Base-by-base conservation (phyloP, 805 yeast species). In the Suhomyces sp. region DNA sequence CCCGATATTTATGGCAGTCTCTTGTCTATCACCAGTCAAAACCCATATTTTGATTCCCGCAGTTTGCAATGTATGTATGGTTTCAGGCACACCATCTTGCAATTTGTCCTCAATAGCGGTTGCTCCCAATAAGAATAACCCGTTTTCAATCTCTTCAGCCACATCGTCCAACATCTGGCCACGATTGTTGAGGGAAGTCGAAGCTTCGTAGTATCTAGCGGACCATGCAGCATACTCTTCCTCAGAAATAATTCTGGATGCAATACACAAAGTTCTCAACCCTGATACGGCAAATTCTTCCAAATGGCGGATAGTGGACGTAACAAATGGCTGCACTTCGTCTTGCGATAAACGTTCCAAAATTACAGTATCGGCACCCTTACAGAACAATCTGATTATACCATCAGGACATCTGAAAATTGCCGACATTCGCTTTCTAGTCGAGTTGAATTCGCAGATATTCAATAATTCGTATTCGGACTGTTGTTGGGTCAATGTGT, bases 1-100 rank as follows among this genome's bases (percentile, higher is more conserved):
- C 55, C 99, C 99, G 65, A 94, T 94, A 68, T 94, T 94, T 59
- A 94, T 88, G 0, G 99, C 99, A 12, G 99, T 94, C 69, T 94
- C 99, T 68, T 96, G 99, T 69, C 97, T 82, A 67, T 94, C 99
- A 61, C 99, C 99, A 2, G 99, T 94, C 48, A 94, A 76, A 23
- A 94, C 97, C 99, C 99, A 94, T 15, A 94, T 83, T 68, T 91
- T 93, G 58, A 96, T 92, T 13, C 98, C 98, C 0, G 99, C 99
- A 52, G 88, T 90, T 67, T 96, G 99, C 52, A 94, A 78, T 5
- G 96, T 88, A 59, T 90, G 94, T 55, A 94, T 96, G 1, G 99
- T 91, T 59, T 94, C 99, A 2, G 99, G 98, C 19, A 94, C 99
- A 41, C 97, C 99, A 53, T 93, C 98, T 73, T 94, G 99, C 47